Conservation (phyloP, 495 filamentous ascomycete genomes). For the Hypomontagnella submonticulosa region DNA sequence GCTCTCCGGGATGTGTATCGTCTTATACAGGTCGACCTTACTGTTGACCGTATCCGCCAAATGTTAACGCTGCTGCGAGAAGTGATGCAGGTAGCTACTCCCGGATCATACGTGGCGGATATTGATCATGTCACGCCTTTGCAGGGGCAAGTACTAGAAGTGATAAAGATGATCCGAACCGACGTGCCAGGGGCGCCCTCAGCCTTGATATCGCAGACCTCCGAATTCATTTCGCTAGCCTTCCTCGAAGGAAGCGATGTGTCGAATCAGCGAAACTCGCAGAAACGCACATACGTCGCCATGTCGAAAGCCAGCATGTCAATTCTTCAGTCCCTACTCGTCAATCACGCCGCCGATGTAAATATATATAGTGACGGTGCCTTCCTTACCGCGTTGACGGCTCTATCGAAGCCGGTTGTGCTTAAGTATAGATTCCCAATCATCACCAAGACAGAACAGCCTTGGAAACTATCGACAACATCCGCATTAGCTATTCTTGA, state of each 20-base stretch:
- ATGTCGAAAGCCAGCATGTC: slow-evolving; percentile 82
- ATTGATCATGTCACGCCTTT: slow-evolving; percentile 84
- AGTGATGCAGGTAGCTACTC: slow-evolving; percentile 68
- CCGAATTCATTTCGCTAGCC: slow-evolving; percentile 75
- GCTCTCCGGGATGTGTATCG: slow-evolving; percentile 82
- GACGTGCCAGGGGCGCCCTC: slow-evolving; percentile 74
- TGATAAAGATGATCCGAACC: slow-evolving; percentile 74
- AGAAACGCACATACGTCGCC: slow-evolving; percentile 81
- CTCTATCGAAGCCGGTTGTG: slow-evolving; percentile 72
- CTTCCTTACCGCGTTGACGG: slow-evolving; percentile 67
- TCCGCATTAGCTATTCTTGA: slow-evolving; percentile 75
- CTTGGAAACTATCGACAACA: slow-evolving; percentile 84
- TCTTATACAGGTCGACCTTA: slow-evolving; percentile 74
- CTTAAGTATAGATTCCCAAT: slow-evolving; percentile 78
- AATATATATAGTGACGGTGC: slow-evolving; percentile 75
- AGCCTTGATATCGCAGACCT: slow-evolving; percentile 72
- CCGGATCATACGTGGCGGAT: slow-evolving; percentile 82
- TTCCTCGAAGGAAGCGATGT: slow-evolving; percentile 57
- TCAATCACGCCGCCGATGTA: slow-evolving; percentile 68
- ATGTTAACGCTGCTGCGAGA: slow-evolving; percentile 71
- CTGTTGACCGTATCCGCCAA: slow-evolving; percentile 66
- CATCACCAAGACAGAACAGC: slow-evolving; percentile 64
- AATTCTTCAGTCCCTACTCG: slow-evolving; percentile 71
- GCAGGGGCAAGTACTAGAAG: slow-evolving; percentile 78
- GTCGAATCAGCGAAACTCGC: slow-evolving; percentile 46